Percentiles rank a stretch among this genome's conserved stretches.
Evolutionary conservation across 2,329 filamentous ascomycete species (phyloP).

Genomic region (Fonsecaea multimorphosa): DNA sequence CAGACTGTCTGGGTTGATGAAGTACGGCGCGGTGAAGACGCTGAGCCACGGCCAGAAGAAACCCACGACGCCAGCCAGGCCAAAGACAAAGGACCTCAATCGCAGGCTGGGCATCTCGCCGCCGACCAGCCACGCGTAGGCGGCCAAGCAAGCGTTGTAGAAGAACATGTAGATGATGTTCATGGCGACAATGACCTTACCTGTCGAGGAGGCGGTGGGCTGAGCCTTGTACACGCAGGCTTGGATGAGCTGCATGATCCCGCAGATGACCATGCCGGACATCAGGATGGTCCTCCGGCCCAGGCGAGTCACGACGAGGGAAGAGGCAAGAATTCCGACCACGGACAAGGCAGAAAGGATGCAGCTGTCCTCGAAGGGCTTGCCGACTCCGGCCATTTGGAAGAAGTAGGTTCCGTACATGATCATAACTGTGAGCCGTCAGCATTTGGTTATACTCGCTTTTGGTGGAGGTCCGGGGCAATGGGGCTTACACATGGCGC

Average conservation of each 20-base stretch:
- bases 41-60: conserved; percentile 64
- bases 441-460: background rate
- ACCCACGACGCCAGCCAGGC: conserved; percentile 59
- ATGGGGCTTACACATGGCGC: conserved; percentile 9
- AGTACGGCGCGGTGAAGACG: conserved; percentile 64
- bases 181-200: conserved; percentile 45
- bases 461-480: too few relatives aligned
- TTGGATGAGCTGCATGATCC: conserved; percentile 19
- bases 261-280: conserved; percentile 46
- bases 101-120: conserved; percentile 64
- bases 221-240: conserved; percentile 14
- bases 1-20: conserved; percentile 61
- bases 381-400: conserved; percentile 51
- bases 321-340: conserved; percentile 56
- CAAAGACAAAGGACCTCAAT: conserved; percentile 63
- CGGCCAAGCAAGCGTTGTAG: conserved; percentile 50
- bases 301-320: conserved; percentile 56
- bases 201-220: conserved; percentile 49
- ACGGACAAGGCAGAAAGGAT: conserved; percentile 59
- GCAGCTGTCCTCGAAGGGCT: conserved; percentile 58
- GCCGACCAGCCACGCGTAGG: conserved; percentile 63
- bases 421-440: conserved; percentile 5
- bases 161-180: conserved; percentile 47
- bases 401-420: conserved; percentile 42
- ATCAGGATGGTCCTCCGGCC: conserved; percentile 55